A percentile compares a stretch with the other conserved stretches of the same genome.
These are phyloP conservation scores for Sphaceloma murrayae DNA, from an alignment of 2,329 filamentous ascomycete species.

Conservation along the genomic window DNA sequence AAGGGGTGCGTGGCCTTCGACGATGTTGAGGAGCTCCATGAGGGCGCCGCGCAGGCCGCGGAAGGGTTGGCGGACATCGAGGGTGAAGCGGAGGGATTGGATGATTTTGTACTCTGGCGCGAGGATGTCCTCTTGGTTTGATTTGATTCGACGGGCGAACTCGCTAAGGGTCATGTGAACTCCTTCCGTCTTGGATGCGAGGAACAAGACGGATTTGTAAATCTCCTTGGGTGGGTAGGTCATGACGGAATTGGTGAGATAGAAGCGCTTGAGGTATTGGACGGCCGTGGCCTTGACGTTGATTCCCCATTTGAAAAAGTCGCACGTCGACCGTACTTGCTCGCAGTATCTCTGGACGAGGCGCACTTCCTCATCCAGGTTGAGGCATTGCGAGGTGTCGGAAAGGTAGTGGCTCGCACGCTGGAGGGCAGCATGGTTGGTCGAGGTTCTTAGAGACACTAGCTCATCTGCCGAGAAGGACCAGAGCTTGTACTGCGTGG, in stretches of 20 bases:
- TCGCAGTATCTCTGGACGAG: conserved; percentile 72
- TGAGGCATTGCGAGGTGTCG: conserved; percentile 55
- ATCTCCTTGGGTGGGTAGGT: conserved; percentile 88
- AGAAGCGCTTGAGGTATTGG: conserved; percentile 87
- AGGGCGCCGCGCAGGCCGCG: conserved; percentile 77
- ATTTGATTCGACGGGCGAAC: conserved; percentile 49
- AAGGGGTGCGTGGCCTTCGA: conserved; percentile 47
- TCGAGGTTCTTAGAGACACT: conserved; percentile 60
- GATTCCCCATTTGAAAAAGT: conserved; percentile 51
- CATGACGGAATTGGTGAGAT: conserved; percentile 91
- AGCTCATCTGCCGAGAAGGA: conserved; percentile 73
- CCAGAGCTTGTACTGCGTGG: conserved; percentile 87
- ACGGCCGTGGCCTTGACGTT: conserved; percentile 67
- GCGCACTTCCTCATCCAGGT: conserved; percentile 69
- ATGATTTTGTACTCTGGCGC: conserved; percentile 88
- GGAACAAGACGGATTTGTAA: conserved; percentile 81
- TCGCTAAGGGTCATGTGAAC: conserved; percentile 57
- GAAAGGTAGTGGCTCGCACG: conserved; percentile 49
- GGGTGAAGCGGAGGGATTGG: conserved; percentile 84
- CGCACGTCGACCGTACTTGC: conserved; percentile 38
- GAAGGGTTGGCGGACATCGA: conserved; percentile 86
- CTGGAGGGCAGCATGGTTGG: conserved; percentile 68
- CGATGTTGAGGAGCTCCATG: conserved; percentile 66
- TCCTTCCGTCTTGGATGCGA: conserved; percentile 87
- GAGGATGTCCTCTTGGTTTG: conserved; percentile 67